Percentiles rank a stretch among this genome's conserved stretches.
Conservation (phyloP, 805 yeast genomes). For the Lipomyces chichibuensis region DNA sequence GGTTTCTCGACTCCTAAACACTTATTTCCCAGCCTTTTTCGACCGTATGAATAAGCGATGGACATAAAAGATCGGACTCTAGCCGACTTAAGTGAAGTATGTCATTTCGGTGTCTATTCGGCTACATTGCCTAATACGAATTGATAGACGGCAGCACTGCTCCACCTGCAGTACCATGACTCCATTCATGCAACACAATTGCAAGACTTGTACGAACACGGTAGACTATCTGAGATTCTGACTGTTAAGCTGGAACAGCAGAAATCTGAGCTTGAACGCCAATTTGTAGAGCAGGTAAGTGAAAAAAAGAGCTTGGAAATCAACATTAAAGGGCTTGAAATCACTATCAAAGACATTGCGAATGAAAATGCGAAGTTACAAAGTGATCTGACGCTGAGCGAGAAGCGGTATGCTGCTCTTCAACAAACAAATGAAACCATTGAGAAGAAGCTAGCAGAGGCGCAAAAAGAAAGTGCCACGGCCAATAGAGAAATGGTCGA, state of each 20-base stretch:
- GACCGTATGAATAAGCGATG: not conserved
- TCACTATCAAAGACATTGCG: not conserved
- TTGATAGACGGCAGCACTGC: not conserved
- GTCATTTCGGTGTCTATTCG: not conserved
- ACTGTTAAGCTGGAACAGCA: slow-evolving; percentile 7
- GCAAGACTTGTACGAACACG: slow-evolving; percentile 4
- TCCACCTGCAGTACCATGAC: slow-evolving; percentile 8
- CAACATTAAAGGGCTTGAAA: not conserved
- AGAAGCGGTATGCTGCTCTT: not conserved
- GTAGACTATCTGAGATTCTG: slow-evolving; percentile 5
- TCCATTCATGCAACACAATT: slow-evolving; percentile 12
- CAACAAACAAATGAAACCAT: not conserved
- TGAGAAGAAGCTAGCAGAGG: slow-evolving; percentile 9
- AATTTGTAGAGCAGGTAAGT: not conserved
- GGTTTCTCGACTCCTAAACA: not conserved
- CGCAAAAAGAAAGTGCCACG: slow-evolving; percentile 19
- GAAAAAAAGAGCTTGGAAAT: not conserved
- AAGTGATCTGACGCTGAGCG: not conserved
- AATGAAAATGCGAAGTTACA: not conserved
- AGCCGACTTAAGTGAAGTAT: slow-evolving; percentile 11
- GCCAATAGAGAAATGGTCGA: slow-evolving; percentile 18
- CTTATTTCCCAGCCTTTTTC: not conserved
- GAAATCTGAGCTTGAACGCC: slow-evolving; percentile 1
- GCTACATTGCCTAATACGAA: not conserved
- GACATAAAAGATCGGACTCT: slow-evolving; percentile 6